These are phyloP conservation scores for Lolium multiflorum DNA, from an alignment of 176 grass and related monocot species.

Conservation along the genomic window DNA sequence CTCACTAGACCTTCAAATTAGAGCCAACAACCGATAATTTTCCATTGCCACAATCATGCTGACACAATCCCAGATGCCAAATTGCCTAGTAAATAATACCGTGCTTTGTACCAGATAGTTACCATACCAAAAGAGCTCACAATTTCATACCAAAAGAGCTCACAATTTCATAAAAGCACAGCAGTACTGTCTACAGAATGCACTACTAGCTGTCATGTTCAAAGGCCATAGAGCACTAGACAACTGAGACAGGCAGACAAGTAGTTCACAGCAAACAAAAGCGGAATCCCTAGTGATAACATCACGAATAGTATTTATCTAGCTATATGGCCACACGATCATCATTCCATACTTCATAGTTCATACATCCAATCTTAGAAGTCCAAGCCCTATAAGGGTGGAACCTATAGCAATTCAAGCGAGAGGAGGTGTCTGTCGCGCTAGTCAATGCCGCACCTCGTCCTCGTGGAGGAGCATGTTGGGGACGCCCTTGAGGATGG, in stretches of 20 bases:
- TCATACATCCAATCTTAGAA: conserved; percentile 34
- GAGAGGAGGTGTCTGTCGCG: neutral
- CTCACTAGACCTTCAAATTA: neutral
- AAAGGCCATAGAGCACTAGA: neutral
- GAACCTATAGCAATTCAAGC: conserved; percentile 24
- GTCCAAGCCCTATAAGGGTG: neutral
- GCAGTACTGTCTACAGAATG: neutral
- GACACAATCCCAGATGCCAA: neutral
- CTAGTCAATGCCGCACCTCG: conserved; percentile 59
- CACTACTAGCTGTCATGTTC: neutral
- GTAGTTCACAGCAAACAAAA: neutral
- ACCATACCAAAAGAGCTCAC: neutral
- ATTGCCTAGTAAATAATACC: neutral
- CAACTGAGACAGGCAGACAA: neutral
- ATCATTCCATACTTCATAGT: conserved; percentile 25
- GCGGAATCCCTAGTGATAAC: conserved; percentile 1
- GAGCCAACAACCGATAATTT: neutral
- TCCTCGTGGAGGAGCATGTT: conserved; percentile 99
- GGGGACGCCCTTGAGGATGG: conserved; percentile 91
- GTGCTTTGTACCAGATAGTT: neutral
- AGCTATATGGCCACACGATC: conserved; percentile 1
- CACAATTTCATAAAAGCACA: neutral
- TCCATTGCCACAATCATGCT: neutral
- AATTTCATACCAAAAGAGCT: neutral
- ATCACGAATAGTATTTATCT: neutral